Evolutionary conservation across 495 filamentous ascomycete genomes (phyloP).

Genomic region (Amniculicola lignicola): DNA sequence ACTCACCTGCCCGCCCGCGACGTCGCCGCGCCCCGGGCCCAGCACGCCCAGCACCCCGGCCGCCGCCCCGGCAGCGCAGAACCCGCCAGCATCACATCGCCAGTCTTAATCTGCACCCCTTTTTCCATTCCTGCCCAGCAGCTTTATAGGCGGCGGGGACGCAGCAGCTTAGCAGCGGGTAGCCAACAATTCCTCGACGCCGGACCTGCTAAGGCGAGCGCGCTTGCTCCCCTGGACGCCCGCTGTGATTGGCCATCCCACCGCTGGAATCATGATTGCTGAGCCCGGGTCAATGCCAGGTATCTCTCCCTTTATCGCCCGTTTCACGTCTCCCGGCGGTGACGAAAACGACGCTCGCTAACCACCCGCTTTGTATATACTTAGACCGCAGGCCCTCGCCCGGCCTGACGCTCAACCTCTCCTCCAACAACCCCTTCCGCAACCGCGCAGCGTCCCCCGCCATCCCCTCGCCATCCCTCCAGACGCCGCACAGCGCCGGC

Average conservation of each 20-base stretch:
- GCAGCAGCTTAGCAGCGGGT: too few relatives aligned
- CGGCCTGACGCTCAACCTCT: constrained; percentile 37
- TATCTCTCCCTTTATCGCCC: constrained; percentile 28
- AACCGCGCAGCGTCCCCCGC: constrained; percentile 73
- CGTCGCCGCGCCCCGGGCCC: neutral
- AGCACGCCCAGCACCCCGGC: neutral
- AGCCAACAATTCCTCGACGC: constrained; percentile 20
- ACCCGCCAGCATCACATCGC: constrained; percentile 12
- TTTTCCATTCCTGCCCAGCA: constrained; percentile 4
- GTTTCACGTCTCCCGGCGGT: constrained; percentile 27
- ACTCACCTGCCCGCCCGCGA: constrained; percentile 4
- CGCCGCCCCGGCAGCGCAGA: neutral
- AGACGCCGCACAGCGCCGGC: constrained; percentile 49
- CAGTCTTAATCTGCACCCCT: constrained; percentile 20
- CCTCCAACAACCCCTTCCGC: constrained; percentile 98
- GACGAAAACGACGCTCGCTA: constrained; percentile 30
- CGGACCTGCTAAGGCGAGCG: constrained; percentile 5
- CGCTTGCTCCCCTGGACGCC: constrained; percentile 7
- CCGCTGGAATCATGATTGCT: constrained; percentile 31
- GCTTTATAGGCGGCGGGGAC: too few relatives aligned
- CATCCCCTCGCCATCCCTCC: constrained; percentile 36
- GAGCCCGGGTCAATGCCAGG: constrained; percentile 37
- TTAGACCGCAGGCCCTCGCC: constrained; percentile 37
- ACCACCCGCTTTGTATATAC: constrained; percentile 16
- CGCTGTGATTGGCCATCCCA: constrained; percentile 23